phyloP scores from a whole-genome alignment of 2,329 filamentous ascomycete species.

The Alternaria angustiovoidea region DNA sequence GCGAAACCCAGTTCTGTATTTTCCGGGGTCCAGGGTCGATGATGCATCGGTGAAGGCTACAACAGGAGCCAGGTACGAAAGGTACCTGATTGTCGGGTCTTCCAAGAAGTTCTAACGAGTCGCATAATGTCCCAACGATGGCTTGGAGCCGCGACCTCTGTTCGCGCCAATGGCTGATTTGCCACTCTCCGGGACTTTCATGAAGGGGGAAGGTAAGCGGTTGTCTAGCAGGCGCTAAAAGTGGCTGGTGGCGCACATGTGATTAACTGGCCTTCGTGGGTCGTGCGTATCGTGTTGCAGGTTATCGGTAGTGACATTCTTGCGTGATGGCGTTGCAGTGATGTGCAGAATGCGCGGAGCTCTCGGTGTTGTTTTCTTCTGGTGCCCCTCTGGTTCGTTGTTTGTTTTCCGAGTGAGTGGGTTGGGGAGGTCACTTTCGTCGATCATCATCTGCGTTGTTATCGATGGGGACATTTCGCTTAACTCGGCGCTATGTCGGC shows the following conservation, averaged over 20 bases:
- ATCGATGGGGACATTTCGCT: neutral
- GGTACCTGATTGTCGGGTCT: slow-evolving; percentile 1
- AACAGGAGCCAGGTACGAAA: slow-evolving; percentile 3
- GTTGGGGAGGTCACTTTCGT: slow-evolving; percentile 1
- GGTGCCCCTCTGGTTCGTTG: slow-evolving; percentile 10
- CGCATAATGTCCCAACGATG: slow-evolving; percentile 5
- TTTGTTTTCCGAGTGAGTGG: slow-evolving; percentile 1
- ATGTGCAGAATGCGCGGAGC: neutral
- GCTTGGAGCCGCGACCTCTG: neutral
- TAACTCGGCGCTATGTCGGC: slow-evolving; percentile 6
- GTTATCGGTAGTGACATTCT: neutral
- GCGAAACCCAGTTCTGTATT: neutral
- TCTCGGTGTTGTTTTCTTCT: neutral
- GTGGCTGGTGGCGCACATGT: neutral
- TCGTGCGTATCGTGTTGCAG: neutral
- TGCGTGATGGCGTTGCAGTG: neutral
- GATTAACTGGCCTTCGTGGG: neutral
- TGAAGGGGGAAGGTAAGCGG: slow-evolving; percentile 3
- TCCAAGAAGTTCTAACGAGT: slow-evolving; percentile 10
- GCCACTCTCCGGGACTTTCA: neutral
- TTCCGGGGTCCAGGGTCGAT: neutral
- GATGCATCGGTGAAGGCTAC: slow-evolving; percentile 15
- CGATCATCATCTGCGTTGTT: slow-evolving; percentile 7
- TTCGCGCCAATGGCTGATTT: neutral
- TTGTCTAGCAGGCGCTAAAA: slow-evolving; percentile 1